These are phyloP conservation scores for Cylindrotheca closterium DNA, from an alignment of 108 stramenopile species.

Conservation along the genomic window DNA sequence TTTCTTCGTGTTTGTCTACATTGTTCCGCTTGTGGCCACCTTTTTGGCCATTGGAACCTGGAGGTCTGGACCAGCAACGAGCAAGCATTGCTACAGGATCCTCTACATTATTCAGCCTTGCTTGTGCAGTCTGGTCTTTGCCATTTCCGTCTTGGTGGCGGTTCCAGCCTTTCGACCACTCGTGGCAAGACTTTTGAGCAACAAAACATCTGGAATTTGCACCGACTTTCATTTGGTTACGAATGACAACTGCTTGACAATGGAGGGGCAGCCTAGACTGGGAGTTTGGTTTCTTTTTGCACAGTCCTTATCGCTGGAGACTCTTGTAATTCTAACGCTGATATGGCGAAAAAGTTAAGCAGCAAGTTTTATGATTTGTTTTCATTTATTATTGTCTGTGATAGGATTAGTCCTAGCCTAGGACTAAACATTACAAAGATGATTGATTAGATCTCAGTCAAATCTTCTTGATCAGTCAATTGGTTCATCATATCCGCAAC, in stretches of 20 bases:
- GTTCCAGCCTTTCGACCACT: constrained; percentile 32
- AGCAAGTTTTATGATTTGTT: too few relatives aligned
- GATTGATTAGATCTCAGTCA: constrained; percentile 79
- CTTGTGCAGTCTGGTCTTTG: constrained; percentile 25
- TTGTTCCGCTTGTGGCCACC: constrained; percentile 33
- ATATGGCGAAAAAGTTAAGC: constrained; percentile 12
- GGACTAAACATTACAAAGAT: not conserved
- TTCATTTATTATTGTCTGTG: too few relatives aligned
- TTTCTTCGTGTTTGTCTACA: constrained; percentile 22
- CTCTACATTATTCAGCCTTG: constrained; percentile 32
- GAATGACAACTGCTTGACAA: constrained; percentile 28
- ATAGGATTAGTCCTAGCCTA: too few relatives aligned
- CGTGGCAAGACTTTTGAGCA: constrained; percentile 12
- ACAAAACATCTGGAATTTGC: constrained; percentile 20
- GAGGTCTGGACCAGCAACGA: constrained; percentile 4
- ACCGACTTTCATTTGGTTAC: constrained; percentile 20
- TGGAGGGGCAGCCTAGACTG: constrained; percentile 16
- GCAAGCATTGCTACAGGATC: not conserved
- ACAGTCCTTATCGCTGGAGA: constrained; percentile 41
- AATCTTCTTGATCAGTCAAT: constrained; percentile 83
- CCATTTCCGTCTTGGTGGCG: constrained; percentile 19
- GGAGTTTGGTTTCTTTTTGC: constrained; percentile 37
- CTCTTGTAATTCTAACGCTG: constrained; percentile 33
- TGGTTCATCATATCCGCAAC: constrained; percentile 92
- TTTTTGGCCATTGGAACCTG: constrained; percentile 10